A percentile compares a stretch with the other conserved stretches of the same genome.
Evolutionary conservation across 768 basidiomycete species (phyloP).

Genomic region (Hygrophorus pudorinus): DNA sequence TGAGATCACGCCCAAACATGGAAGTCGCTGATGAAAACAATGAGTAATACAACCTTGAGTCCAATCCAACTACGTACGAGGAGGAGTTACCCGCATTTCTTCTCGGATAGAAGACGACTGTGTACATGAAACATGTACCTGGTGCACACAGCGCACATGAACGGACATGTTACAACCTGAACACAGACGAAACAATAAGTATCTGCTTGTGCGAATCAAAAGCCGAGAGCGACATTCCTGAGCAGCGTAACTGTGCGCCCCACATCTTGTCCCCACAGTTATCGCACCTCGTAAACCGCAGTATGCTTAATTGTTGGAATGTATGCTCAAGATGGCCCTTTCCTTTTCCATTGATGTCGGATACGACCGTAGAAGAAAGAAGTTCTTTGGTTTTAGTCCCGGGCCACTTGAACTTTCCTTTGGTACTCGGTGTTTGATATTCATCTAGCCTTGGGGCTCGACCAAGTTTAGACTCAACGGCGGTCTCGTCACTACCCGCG

Average conservation of each 20-base stretch:
- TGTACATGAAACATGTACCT: constrained; percentile 57
- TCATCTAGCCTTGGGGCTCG: constrained; percentile 37
- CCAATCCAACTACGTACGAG: constrained; percentile 26
- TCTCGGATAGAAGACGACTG: constrained; percentile 31
- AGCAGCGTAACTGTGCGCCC: constrained; percentile 91
- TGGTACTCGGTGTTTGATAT: constrained; percentile 36
- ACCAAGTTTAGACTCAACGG: constrained; percentile 21
- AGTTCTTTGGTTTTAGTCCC: constrained; percentile 42
- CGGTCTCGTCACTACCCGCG: constrained; percentile 38
- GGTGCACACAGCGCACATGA: constrained; percentile 76
- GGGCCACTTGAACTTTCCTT: constrained; percentile 62
- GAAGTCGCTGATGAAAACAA: constrained; percentile 48
- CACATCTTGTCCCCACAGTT: constrained; percentile 98
- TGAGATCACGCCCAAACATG: constrained; percentile 87
- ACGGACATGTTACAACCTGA: constrained; percentile 78
- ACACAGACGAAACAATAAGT: not conserved
- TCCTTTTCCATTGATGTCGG: constrained; percentile 27
- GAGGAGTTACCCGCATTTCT: constrained; percentile 20
- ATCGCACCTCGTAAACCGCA: constrained; percentile 88
- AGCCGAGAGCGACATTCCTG: constrained; percentile 42
- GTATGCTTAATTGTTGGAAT: constrained; percentile 82
- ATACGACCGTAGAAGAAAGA: constrained; percentile 18
- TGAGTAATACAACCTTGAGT: not conserved
- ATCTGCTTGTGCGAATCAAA: not conserved
- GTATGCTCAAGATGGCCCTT: constrained; percentile 54